A percentile compares a stretch with the other conserved stretches of the same genome.
These are phyloP conservation scores for Galium porrigens DNA, from an alignment of 305 asterid genomes.

Conservation along the genomic window DNA sequence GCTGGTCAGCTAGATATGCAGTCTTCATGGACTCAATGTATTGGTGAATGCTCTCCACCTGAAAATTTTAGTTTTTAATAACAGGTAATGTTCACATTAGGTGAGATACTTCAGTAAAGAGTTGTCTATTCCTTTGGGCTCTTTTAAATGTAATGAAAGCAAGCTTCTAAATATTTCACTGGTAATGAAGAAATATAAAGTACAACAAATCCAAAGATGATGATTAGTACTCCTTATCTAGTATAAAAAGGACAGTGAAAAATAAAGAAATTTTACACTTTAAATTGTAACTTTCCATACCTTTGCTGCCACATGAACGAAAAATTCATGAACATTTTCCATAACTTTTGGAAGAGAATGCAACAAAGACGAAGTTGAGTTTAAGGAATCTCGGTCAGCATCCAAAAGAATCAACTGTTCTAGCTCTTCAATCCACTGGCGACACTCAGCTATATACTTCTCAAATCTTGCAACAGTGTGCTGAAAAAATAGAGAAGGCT, in stretches of 20 bases:
- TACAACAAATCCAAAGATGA: not conserved
- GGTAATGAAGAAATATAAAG: not conserved
- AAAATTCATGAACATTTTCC: slow-evolving; percentile 74
- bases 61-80: slow-evolving; percentile 3
- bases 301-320: slow-evolving; percentile 94
- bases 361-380: slow-evolving; percentile 55
- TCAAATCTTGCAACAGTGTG: slow-evolving; percentile 85
- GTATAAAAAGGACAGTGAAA: not conserved
- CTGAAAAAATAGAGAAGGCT: slow-evolving; percentile 79
- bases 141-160: not conserved
- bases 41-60: slow-evolving; percentile 94
- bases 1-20: slow-evolving; percentile 85
- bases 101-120: not conserved
- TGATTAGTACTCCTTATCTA: not conserved
- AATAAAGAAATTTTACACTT: not conserved
- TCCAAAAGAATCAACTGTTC: slow-evolving; percentile 70
- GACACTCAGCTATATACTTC: slow-evolving; percentile 68
- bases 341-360: slow-evolving; percentile 80
- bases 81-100: too few relatives aligned
- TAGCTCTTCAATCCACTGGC: slow-evolving; percentile 82
- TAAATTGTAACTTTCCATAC: slow-evolving; percentile 26
- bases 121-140: not conserved
- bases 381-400: slow-evolving; percentile 44
- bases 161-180: not conserved
- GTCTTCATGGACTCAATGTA: slow-evolving; percentile 86